Percentiles rank a stretch among this genome's conserved stretches.
Conservation (phyloP, 139 green algal genomes). For the Choricystis sp. region DNA sequence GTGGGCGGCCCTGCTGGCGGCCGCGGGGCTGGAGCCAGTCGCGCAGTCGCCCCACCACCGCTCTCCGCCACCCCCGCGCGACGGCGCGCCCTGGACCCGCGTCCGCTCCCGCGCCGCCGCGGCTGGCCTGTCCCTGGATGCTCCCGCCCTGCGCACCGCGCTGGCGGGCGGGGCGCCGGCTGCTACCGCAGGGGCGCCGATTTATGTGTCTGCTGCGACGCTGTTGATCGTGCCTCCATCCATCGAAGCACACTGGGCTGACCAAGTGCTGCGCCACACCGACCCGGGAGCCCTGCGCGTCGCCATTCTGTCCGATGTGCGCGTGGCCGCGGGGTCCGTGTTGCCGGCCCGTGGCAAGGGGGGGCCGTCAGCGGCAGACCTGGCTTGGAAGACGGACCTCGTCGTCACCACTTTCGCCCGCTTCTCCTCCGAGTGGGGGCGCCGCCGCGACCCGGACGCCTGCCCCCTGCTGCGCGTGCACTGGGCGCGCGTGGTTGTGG, state of each 20-base stretch:
- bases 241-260: constrained; percentile 76
- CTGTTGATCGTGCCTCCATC: constrained; percentile 73
- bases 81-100: neutral
- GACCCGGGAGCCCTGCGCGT: constrained; percentile 26
- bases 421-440: constrained; percentile 37
- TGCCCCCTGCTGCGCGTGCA: constrained; percentile 47
- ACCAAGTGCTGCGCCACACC: constrained; percentile 48
- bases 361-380: constrained; percentile 15
- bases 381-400: constrained; percentile 71
- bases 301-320: constrained; percentile 16
- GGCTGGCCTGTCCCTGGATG: constrained; percentile 22
- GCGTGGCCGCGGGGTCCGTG: constrained; percentile 5
- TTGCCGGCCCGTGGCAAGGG: neutral
- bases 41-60: neutral
- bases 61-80: neutral
- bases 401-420: constrained; percentile 50
- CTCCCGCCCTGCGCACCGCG: constrained; percentile 19
- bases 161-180: constrained; percentile 10
- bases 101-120: constrained; percentile 14
- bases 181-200: neutral
- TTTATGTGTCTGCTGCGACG: constrained; percentile 77
- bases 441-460: neutral
- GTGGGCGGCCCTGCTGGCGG: neutral
- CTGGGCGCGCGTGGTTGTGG: constrained; percentile 79
- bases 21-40: neutral